These are phyloP conservation scores for Leccinum boreale DNA, from an alignment of 768 basidiomycete genomes.

Conservation along the genomic window DNA sequence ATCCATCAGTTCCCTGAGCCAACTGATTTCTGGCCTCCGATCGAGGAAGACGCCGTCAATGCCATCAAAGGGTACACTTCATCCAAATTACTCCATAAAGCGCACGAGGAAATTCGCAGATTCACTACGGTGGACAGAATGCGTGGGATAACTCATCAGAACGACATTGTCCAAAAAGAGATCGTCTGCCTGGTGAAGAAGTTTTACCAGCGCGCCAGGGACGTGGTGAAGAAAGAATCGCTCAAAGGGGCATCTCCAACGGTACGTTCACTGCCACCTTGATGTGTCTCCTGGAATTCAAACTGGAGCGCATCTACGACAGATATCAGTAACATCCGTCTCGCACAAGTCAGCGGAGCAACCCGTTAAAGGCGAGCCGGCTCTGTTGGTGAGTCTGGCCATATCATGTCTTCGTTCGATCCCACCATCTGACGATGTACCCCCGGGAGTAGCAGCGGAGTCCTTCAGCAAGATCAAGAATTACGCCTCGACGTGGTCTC, in stretches of 20 bases:
- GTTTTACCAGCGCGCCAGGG: background rate
- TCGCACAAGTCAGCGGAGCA: background rate
- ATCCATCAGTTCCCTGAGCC: background rate
- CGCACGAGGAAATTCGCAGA: background rate
- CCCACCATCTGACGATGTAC: background rate
- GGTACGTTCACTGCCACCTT: background rate
- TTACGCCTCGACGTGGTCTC: background rate
- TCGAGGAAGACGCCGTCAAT: conserved; percentile 4
- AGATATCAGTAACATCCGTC: background rate
- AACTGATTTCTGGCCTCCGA: background rate
- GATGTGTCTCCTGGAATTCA: background rate
- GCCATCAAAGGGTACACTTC: background rate
- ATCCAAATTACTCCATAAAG: background rate
- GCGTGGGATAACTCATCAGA: background rate
- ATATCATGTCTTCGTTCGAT: background rate
- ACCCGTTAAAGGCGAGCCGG: background rate
- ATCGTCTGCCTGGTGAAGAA: conserved; percentile 2
- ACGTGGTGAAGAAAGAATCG: background rate
- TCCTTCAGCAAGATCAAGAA: background rate
- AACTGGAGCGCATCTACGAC: background rate
- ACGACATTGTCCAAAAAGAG: background rate
- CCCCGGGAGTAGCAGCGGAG: background rate
- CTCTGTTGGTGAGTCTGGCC: background rate
- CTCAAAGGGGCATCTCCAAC: background rate
- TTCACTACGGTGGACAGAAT: background rate